phyloP scores from a whole-genome alignment of 2,329 filamentous ascomycete species.

The Grosmannia penicillata region DNA sequence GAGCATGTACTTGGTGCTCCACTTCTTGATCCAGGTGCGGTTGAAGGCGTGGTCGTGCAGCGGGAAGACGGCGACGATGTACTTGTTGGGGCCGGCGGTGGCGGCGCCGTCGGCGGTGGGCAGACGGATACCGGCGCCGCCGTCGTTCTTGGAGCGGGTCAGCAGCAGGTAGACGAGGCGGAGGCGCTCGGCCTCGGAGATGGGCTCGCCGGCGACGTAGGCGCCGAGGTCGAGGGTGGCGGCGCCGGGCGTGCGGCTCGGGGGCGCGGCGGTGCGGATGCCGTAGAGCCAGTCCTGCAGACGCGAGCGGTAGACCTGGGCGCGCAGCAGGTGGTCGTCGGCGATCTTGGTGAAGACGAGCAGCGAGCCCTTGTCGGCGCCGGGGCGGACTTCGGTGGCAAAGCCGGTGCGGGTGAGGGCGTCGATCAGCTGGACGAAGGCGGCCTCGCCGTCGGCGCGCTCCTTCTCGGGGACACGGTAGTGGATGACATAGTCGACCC shows the following conservation, averaged over 20 bases:
- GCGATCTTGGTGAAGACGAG: slow-evolving; percentile 73
- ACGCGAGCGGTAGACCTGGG: slow-evolving; percentile 73
- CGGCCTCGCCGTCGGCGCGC: slow-evolving; percentile 44
- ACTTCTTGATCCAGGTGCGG: slow-evolving; percentile 57
- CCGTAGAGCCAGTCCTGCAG: slow-evolving; percentile 92
- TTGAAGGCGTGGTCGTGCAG: slow-evolving; percentile 68
- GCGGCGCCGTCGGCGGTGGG: slow-evolving; percentile 19
- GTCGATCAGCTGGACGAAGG: slow-evolving; percentile 65
- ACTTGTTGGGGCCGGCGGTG: slow-evolving; percentile 22
- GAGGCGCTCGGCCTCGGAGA: slow-evolving; percentile 78
- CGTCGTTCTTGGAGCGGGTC: slow-evolving; percentile 55
- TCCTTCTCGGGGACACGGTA: slow-evolving; percentile 53
- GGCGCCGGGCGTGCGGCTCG: slow-evolving; percentile 20
- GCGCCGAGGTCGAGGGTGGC: slow-evolving; percentile 36
- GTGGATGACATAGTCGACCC: slow-evolving; percentile 79
- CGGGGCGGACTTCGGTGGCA: slow-evolving; percentile 72
- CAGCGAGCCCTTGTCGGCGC: slow-evolving; percentile 52
- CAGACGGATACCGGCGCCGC: slow-evolving; percentile 57
- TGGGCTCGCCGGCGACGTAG: slow-evolving; percentile 55
- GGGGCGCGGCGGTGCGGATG: slow-evolving; percentile 60
- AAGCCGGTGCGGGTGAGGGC: slow-evolving; percentile 68
- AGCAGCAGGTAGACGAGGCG: slow-evolving; percentile 80
- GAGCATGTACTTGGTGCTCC: slow-evolving; percentile 57
- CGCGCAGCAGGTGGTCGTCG: slow-evolving; percentile 57
- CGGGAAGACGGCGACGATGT: slow-evolving; percentile 60